Base-by-base conservation (phyloP, 2,329 filamentous ascomycete genomes). In the Aspergillus puulaauensis region DNA sequence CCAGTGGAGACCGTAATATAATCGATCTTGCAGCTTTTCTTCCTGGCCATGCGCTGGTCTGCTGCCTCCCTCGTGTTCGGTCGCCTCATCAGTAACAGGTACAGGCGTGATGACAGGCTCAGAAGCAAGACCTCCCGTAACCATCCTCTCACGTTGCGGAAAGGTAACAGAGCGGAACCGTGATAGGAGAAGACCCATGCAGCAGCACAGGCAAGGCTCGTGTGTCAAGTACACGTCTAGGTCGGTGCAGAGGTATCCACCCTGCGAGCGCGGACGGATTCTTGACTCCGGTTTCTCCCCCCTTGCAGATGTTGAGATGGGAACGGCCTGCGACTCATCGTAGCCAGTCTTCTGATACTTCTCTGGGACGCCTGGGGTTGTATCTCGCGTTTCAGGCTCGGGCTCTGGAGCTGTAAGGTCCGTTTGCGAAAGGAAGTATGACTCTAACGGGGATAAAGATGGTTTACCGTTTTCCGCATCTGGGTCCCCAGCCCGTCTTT, bases 161-260 rank as follows among this genome's bases (percentile, higher is more conserved):
- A 96, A 96, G 40, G 96, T 83, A 52, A 93, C 90, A 53, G 89
- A 87, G 45, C 90, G 88, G 82, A 99, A 96, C 51, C 95, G 86
- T 8, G 93, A 97, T 72, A 98, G 93, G 21, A 98, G 82, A 66
- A 98, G 89, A 1, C 91, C 95, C 95, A 98, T 98, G 37, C 90
- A 91, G 76, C 95, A 99, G 85, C 96, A 96, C 59, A 96, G 85
- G 72, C 95, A 99, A 5, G 95, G 95, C 76, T 99, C 95, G 70
- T 98, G 93, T 2, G 93, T 96, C 60, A 96, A 82, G 77, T 97
- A 98, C 56, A 99, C 84, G 74, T 98, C 93, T 31, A 99, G 83
- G 54, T 91, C 90, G 64, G 96, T 91, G 76, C 93, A 98, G 19
- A 99, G 86, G 73, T 99, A 99, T 53, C 93, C 93, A 64, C 91